phyloP scores from a whole-genome alignment of 2,329 filamentous ascomycete species.

The Phoma sp. region DNA sequence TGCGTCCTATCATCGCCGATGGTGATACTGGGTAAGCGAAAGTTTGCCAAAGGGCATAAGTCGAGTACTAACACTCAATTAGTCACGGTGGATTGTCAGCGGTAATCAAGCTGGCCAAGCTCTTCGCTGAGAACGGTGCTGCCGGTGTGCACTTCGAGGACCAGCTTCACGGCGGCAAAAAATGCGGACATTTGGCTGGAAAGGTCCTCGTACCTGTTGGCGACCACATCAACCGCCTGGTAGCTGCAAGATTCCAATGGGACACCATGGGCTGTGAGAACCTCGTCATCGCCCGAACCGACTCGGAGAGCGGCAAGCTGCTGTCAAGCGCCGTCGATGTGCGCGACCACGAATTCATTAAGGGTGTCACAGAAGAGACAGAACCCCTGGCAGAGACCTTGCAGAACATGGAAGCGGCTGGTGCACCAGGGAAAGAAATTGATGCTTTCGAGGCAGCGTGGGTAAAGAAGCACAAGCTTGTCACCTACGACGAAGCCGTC shows the following conservation, averaged over 20 bases:
- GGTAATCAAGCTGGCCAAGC: conserved; percentile 93
- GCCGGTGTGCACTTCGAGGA: conserved; percentile 98
- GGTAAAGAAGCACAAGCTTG: conserved; percentile 84
- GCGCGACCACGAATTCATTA: conserved; percentile 95
- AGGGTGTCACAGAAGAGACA: conserved; percentile 80
- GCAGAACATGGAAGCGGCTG: conserved; percentile 85
- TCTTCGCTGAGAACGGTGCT: conserved; percentile 96
- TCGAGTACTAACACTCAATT: conserved; percentile 21
- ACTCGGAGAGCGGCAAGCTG: conserved; percentile 91
- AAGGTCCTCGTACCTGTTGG: conserved; percentile 94
- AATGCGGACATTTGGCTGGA: conserved; percentile 94
- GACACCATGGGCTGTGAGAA: conserved; percentile 98
- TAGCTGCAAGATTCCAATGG: conserved; percentile 95
- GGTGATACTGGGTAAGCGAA: conserved; percentile 78
- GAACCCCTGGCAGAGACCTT: conserved; percentile 87
- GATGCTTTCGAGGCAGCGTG: conserved; percentile 85
- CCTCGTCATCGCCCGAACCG: conserved; percentile 90
- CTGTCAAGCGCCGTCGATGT: conserved; percentile 91
- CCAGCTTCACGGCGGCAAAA: conserved; percentile 97
- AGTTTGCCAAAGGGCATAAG: rapidly evolving
- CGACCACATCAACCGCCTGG: conserved; percentile 95
- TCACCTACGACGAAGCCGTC: conserved; percentile 92
- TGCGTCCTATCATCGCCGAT: conserved; percentile 94
- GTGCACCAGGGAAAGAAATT: conserved; percentile 80
- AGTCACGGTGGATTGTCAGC: conserved; percentile 90